Evolutionary conservation across 441 rosid genomes (phyloP).

Genomic region (Erysimum cheiri): DNA sequence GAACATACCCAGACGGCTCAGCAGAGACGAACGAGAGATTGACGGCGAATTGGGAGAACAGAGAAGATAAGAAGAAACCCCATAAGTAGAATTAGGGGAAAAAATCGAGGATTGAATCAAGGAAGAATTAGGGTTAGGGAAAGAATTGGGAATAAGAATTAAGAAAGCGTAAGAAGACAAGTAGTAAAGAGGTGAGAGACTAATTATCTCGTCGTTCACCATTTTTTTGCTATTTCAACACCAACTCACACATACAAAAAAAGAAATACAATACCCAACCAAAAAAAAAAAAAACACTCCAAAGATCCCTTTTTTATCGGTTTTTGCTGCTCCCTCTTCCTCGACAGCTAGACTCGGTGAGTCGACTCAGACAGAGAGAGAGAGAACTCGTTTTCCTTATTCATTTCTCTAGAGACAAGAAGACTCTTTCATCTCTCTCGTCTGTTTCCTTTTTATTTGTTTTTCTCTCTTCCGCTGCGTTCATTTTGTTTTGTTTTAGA

Average conservation of each 20-base stretch:
- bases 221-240: slow-evolving; percentile 83
- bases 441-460: slow-evolving; percentile 13
- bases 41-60: slow-evolving; percentile 21
- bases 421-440: slow-evolving; percentile 36
- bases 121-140: slow-evolving; percentile 57
- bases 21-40: not conserved
- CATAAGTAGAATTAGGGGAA: not conserved
- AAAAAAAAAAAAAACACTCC: not conserved
- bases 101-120: slow-evolving; percentile 1
- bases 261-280: not conserved
- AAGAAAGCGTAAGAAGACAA: slow-evolving; percentile 36
- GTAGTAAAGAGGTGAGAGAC: slow-evolving; percentile 55
- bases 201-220: slow-evolving; percentile 67
- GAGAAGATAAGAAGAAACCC: slow-evolving; percentile 20
- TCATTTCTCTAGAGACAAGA: not conserved
- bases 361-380: slow-evolving; percentile 38
- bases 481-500: slow-evolving; percentile 43
- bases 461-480: slow-evolving; percentile 28
- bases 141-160: slow-evolving; percentile 36
- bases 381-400: slow-evolving; percentile 25
- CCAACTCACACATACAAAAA: slow-evolving; percentile 43
- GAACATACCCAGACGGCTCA: slow-evolving; percentile 31
- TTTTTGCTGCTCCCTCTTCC: slow-evolving; percentile 35
- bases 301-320: slow-evolving; percentile 48
- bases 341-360: slow-evolving; percentile 51